Conservation (phyloP, 768 basidiomycete species). For the Sporobolomyces phaffii region DNA sequence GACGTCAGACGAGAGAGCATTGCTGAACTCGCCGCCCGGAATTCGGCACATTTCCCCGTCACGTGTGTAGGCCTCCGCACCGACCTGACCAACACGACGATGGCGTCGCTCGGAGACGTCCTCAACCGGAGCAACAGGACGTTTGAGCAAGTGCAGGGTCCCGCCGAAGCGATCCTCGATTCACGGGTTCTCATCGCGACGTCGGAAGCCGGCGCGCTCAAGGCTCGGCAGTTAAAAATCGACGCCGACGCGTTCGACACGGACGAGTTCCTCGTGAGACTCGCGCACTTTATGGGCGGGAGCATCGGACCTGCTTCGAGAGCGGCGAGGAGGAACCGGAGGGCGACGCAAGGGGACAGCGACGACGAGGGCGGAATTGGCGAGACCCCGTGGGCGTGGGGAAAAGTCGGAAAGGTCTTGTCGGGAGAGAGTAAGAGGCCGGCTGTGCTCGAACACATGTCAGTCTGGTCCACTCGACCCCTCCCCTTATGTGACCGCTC, state of each 20-base stretch:
- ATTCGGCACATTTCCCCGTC: too few relatives aligned
- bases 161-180: slow-evolving; percentile 84
- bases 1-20: too few relatives aligned
- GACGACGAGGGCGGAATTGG: slow-evolving; percentile 47
- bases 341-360: slow-evolving; percentile 51
- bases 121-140: slow-evolving; percentile 32
- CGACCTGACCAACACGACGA: slow-evolving; percentile 37
- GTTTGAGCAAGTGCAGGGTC: slow-evolving; percentile 59
- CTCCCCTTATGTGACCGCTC: too few relatives aligned
- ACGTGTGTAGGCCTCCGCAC: slow-evolving; percentile 57
- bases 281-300: slow-evolving; percentile 71
- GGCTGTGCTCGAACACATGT: slow-evolving; percentile 85
- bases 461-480: slow-evolving; percentile 42
- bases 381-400: slow-evolving; percentile 55
- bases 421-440: slow-evolving; percentile 72
- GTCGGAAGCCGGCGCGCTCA: slow-evolving; percentile 70
- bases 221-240: slow-evolving; percentile 85
- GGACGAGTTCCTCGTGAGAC: slow-evolving; percentile 77
- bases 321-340: slow-evolving; percentile 43
- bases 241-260: slow-evolving; percentile 83
- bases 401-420: slow-evolving; percentile 74
- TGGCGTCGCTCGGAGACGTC: slow-evolving; percentile 32
- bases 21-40: too few relatives aligned
- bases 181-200: slow-evolving; percentile 71
- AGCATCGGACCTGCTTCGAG: slow-evolving; percentile 42